phyloP scores from a whole-genome alignment of 2,329 filamentous ascomycete genomes.

The Trichoderma asperellum region DNA sequence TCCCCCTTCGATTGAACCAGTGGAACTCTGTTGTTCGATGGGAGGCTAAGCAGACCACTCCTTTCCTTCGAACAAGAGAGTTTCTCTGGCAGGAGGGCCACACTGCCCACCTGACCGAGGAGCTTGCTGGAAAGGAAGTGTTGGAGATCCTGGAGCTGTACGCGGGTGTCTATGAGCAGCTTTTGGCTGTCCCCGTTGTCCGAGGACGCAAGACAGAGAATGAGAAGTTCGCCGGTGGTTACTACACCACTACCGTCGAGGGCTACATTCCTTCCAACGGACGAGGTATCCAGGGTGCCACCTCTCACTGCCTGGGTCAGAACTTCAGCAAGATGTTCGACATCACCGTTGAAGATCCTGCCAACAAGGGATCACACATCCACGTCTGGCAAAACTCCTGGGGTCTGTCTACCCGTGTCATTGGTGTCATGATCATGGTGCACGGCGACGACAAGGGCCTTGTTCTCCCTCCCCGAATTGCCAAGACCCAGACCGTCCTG shows the following conservation, averaged over 20 bases:
- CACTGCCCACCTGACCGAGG: conserved; percentile 82
- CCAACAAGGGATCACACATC: conserved; percentile 76
- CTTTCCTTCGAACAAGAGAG: conserved; percentile 88
- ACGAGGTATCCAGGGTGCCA: conserved; percentile 94
- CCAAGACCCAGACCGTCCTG: conserved; percentile 82
- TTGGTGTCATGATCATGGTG: conserved; percentile 98
- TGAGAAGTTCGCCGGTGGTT: conserved; percentile 95
- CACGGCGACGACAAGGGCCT: conserved; percentile 96
- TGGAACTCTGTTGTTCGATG: conserved; percentile 94
- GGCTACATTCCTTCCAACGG: conserved; percentile 96
- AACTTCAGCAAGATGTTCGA: conserved; percentile 99
- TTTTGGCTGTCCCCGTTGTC: conserved; percentile 92
- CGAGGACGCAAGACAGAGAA: conserved; percentile 95
- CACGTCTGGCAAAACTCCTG: conserved; percentile 99
- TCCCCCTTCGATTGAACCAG: conserved; percentile 92
- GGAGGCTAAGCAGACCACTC: conserved; percentile 93
- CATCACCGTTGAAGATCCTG: conserved; percentile 93
- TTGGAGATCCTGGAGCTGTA: conserved; percentile 93
- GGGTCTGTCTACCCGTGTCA: conserved; percentile 95
- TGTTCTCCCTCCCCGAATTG: conserved; percentile 87
- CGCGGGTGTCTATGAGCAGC: conserved; percentile 86
- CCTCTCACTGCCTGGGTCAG: conserved; percentile 91
- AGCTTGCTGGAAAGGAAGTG: conserved; percentile 81
- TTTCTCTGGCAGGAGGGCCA: conserved; percentile 99
- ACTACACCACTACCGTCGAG: conserved; percentile 96